Base-by-base conservation (phyloP, 495 filamentous ascomycete species). In the Penicillium mononematosum region DNA sequence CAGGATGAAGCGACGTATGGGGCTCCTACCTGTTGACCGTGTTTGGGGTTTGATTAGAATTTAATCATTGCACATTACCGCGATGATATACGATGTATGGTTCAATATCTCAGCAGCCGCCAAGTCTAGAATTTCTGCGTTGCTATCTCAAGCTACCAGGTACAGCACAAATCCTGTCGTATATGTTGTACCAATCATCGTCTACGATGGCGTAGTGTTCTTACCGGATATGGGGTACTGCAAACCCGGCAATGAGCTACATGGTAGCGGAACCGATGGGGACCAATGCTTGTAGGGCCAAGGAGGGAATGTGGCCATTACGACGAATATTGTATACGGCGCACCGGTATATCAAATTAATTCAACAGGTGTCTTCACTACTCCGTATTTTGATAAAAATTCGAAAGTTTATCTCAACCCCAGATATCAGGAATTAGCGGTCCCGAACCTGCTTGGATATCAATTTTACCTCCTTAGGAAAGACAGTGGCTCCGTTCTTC, bases 161-260 rank as follows among this genome's bases (percentile, higher is more conserved):
- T 70, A 71, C 17, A 68, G 62, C 4, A 73, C 66, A 38, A 72
- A 70, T 16, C 55, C 64, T 6, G 66, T 65, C 16, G 69, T 60
- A 49, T n/a, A n/a, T n/a, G n/a, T n/a, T n/a, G n/a, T 62, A 60
- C 68, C 68, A 75, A 60, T 75, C 70, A 49, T 73, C 73, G 50
- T 74, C 72, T 49, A 71, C 48, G 46, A 73, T 69, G 24, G 60
- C 66, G 56, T 67, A 65, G 41, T 59, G 60, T 51, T 63, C 63
- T 19, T 67, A 50, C 14, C 25, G 55, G 4, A 45, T 24, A 19
- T 64, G 36, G 16, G 54, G 58, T 22, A 42, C 22, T 12, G 62
- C 56, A 42, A 59, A 5, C 19, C 19, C 49, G 5, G 50, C 31
- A 66, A 42, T 34, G 54, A 55, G 54, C 57, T 51, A 48, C 52